phyloP scores from a whole-genome alignment of 306 rosid genomes.

The Morella rubra region DNA sequence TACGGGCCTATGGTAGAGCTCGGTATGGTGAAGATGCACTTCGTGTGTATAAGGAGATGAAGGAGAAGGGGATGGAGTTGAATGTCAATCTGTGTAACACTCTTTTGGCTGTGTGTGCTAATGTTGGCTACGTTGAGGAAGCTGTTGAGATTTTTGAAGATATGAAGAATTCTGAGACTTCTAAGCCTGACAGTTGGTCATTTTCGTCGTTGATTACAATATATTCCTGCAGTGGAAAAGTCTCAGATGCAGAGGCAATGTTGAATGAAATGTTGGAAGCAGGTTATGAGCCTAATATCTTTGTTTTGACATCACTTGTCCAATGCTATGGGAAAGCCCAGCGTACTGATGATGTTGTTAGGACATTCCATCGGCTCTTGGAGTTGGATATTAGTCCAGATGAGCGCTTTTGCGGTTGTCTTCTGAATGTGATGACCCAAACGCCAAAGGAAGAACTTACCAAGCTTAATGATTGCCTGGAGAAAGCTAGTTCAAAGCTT shows the following conservation, averaged over 20 bases:
- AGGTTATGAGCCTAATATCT: slow-evolving; percentile 68
- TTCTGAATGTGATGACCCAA: slow-evolving; percentile 76
- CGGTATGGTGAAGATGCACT: slow-evolving; percentile 67
- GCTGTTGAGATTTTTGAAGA: slow-evolving; percentile 66
- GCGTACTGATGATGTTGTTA: slow-evolving; percentile 73
- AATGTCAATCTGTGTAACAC: slow-evolving; percentile 61
- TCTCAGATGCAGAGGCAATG: slow-evolving; percentile 59
- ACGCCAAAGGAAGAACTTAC: slow-evolving; percentile 63
- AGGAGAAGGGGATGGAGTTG: slow-evolving; percentile 58
- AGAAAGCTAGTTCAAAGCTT: slow-evolving; percentile 65
- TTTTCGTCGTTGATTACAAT: slow-evolving; percentile 81
- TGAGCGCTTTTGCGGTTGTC: slow-evolving; percentile 78
- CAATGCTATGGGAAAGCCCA: slow-evolving; percentile 91
- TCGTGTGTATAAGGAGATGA: slow-evolving; percentile 72
- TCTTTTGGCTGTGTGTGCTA: slow-evolving; percentile 79
- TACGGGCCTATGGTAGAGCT: slow-evolving; percentile 67
- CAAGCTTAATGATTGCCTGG: slow-evolving; percentile 59
- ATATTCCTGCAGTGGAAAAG: slow-evolving; percentile 70
- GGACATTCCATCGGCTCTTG: slow-evolving; percentile 53
- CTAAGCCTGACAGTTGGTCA: slow-evolving; percentile 74
- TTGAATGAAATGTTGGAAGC: slow-evolving; percentile 74
- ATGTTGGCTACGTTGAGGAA: slow-evolving; percentile 59
- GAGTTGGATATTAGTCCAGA: slow-evolving; percentile 66
- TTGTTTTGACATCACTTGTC: slow-evolving; percentile 75
- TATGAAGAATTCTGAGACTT: slow-evolving; percentile 59